Percentiles rank a stretch among this genome's conserved stretches.
Evolutionary conservation across 108 stramenopile species (phyloP).

Genomic region (Aurantiochytrium sp.): DNA sequence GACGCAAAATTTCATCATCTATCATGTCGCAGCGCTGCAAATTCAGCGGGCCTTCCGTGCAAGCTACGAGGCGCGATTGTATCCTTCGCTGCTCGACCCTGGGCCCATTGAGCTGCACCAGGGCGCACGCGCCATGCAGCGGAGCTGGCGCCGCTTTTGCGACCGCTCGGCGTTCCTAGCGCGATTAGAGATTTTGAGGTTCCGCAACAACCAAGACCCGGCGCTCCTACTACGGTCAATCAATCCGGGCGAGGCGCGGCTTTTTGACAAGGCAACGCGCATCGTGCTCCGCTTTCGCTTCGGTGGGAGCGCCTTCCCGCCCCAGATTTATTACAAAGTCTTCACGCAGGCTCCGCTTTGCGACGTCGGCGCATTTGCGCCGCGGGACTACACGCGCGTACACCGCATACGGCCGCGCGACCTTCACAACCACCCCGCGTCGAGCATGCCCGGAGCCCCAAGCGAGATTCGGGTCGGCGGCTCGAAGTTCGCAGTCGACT

Average conservation of each 20-base stretch:
- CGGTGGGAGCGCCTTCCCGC: slow-evolving; percentile 55
- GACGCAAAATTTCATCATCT: background rate
- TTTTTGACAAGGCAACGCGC: slow-evolving; percentile 51
- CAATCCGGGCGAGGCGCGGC: slow-evolving; percentile 49
- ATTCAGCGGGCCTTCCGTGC: background rate
- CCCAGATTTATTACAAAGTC: slow-evolving; percentile 59
- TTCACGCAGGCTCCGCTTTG: slow-evolving; percentile 51
- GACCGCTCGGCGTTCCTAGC: background rate
- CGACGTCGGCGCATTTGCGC: slow-evolving; percentile 60
- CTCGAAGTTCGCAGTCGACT: background rate
- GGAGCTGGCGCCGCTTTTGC: background rate
- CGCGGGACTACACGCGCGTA: slow-evolving; percentile 45
- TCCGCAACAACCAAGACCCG: slow-evolving; percentile 38
- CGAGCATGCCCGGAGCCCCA: background rate
- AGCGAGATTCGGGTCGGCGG: background rate
- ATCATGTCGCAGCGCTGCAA: slow-evolving; percentile 26
- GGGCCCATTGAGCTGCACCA: background rate
- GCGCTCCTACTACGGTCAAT: slow-evolving; percentile 42
- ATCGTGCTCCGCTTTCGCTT: slow-evolving; percentile 52
- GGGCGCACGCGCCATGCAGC: background rate
- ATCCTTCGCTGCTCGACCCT: background rate
- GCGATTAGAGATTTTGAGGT: background rate
- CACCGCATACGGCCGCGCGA: background rate
- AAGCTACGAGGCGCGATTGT: background rate
- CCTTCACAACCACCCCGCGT: background rate